Base-by-base conservation (phyloP, 805 yeast genomes). In the Yarrowia porcina region DNA sequence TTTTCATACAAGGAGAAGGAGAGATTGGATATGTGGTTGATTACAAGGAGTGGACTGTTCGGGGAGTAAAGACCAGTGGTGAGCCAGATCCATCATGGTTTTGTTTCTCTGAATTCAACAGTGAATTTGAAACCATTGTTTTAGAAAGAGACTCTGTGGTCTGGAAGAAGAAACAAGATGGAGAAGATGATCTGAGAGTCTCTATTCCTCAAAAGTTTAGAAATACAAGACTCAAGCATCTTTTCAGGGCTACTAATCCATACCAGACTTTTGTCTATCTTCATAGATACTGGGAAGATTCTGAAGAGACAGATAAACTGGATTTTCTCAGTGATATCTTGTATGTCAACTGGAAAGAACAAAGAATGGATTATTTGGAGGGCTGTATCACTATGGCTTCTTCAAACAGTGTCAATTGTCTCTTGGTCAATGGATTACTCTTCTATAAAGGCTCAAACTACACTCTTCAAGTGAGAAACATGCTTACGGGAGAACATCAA, bases 201-300 rank as follows among this genome's bases (percentile, higher is more conserved):
- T 15, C 18, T 11, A 45, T 45, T 3, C 52, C 52, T 8, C 13
- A 5, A 18, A 28, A 45, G 11, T 45, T 11, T 23, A 28, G 18
- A 45, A 45, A 15, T 12, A 45, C 52, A 1, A 21, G 52, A 11
- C 35, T 17, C 7, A 45, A 30, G 7, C 52, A 45, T 20, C 52
- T 45, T 0, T 45, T 45, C 18, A 28, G 27, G 20, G 52, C 36
- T 12, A 18, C 56, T 0, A 21, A 10, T 4, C 39, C 56, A 8
- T 9, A n/a, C 39, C 56, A 49, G 30, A 49, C 56, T 4, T 49
- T 49, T 32, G 39, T 49, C 20, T 49, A 32, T 7, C 39, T 49
- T 5, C 56, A 49, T 15, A 32, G 56, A n/a, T 12, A 32, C 39
- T 49, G 56, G 56, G 56, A 49, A 33, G 56, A 49, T 39, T 49